phyloP scores from a whole-genome alignment of 2,329 filamentous ascomycete genomes.

The Colletotrichum sp. region DNA sequence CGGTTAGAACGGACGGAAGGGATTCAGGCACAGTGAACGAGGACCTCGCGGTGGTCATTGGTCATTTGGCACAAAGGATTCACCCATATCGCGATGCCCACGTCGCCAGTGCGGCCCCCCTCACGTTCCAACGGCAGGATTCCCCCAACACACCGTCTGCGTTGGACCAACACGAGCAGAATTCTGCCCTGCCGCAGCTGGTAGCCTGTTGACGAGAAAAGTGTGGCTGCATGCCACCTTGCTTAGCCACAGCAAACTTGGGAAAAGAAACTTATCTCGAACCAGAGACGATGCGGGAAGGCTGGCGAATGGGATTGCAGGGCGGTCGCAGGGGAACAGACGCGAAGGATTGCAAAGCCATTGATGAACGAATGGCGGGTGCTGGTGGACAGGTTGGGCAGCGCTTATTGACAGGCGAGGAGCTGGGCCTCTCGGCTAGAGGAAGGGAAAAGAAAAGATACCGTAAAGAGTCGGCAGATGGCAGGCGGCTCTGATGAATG shows the following conservation, averaged over 20 bases:
- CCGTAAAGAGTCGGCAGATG: neutral
- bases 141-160: neutral
- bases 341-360: constrained; percentile 17
- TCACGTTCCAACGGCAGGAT: neutral
- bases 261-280: neutral
- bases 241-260: neutral
- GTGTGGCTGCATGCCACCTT: constrained; percentile 4
- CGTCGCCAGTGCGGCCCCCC: neutral
- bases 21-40: neutral
- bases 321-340: neutral
- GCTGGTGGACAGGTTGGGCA: neutral
- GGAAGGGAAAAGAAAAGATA: neutral
- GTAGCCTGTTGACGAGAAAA: neutral
- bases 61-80: neutral
- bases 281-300: neutral
- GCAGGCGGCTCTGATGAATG: neutral
- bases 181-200: neutral
- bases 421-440: neutral
- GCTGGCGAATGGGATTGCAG: neutral
- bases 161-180: neutral
- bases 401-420: neutral
- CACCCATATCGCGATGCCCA: neutral
- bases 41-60: neutral
- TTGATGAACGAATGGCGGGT: neutral
- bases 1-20: neutral